Percentiles rank a stretch among this genome's conserved stretches.
phyloP scores from a whole-genome alignment of 495 filamentous ascomycete genomes.

The Trichocladium antarcticum region DNA sequence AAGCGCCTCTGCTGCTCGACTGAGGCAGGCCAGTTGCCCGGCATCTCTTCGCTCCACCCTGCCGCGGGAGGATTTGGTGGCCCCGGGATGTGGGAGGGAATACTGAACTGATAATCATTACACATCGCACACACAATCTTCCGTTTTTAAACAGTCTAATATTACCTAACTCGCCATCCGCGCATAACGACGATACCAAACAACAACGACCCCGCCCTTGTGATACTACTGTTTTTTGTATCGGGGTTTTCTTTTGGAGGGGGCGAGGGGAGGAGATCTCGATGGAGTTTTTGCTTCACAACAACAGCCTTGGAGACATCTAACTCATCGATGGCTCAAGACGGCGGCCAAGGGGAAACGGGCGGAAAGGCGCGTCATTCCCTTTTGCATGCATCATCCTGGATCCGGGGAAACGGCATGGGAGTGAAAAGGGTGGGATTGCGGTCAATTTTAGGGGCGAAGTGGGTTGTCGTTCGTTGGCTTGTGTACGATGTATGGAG shows the following conservation, averaged over 20 bases:
- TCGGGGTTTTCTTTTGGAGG: conserved; percentile 12
- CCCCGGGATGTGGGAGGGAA: conserved; percentile 51
- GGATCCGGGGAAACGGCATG: conserved; percentile 24
- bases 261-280: conserved; percentile 9
- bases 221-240: conserved; percentile 25
- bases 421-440: conserved; percentile 12
- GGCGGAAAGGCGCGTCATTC: conserved; percentile 18
- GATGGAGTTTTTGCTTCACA: conserved; percentile 15
- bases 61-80: conserved; percentile 35
- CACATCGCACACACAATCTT: neutral
- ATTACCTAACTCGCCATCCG: conserved; percentile 8
- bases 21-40: conserved; percentile 26
- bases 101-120: conserved; percentile 31
- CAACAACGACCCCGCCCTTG: conserved; percentile 14
- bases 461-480: conserved; percentile 12
- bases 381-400: conserved; percentile 29
- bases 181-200: conserved; percentile 21
- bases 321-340: conserved; percentile 26
- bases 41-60: conserved; percentile 30
- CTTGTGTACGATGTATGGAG: conserved; percentile 23
- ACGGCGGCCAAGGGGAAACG: conserved; percentile 17
- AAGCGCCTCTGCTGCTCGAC: conserved; percentile 53
- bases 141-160: conserved; percentile 12
- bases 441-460: conserved; percentile 15
- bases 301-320: conserved; percentile 22